These are phyloP conservation scores for Phaeosphaeriaceae sp. DNA, from an alignment of 2,329 filamentous ascomycete species.

Conservation along the genomic window DNA sequence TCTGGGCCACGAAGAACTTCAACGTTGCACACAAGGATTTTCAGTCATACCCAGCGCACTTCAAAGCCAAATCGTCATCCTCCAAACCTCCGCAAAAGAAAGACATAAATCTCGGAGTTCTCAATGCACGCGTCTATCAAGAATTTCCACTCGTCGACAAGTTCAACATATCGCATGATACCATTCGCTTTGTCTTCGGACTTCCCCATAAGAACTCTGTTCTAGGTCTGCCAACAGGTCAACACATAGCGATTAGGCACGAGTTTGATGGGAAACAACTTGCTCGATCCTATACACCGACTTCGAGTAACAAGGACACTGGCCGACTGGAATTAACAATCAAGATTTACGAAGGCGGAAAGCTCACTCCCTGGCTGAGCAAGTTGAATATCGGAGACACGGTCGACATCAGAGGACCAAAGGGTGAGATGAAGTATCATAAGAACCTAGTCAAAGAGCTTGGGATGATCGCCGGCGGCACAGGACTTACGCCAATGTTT, in stretches of 20 bases:
- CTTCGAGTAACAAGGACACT: slow-evolving; percentile 65
- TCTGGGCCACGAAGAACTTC: slow-evolving; percentile 17
- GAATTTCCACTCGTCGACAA: slow-evolving; percentile 51
- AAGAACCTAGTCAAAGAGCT: slow-evolving; percentile 49
- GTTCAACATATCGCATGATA: slow-evolving; percentile 24
- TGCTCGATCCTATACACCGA: slow-evolving; percentile 35
- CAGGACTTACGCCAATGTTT: slow-evolving; percentile 65
- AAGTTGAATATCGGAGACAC: slow-evolving; percentile 57
- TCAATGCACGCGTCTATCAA: slow-evolving; percentile 59
- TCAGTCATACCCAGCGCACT: slow-evolving; percentile 17
- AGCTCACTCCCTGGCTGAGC: slow-evolving; percentile 58
- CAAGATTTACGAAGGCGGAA: slow-evolving; percentile 60
- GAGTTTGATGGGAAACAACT: slow-evolving; percentile 69
- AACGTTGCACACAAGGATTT: slow-evolving; percentile 21
- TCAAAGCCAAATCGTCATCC: slow-evolving; percentile 15
- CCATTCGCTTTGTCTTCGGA: slow-evolving; percentile 33
- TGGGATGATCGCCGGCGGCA: slow-evolving; percentile 64
- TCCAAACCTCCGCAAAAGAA: slow-evolving; percentile 14
- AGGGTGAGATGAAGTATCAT: slow-evolving; percentile 63
- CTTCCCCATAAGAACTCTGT: slow-evolving; percentile 30
- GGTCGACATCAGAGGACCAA: slow-evolving; percentile 62
- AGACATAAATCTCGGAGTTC: slow-evolving; percentile 50
- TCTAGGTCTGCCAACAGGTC: slow-evolving; percentile 45
- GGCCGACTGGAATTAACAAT: slow-evolving; percentile 61
- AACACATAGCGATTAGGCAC: slow-evolving; percentile 52